Evolutionary conservation across 2,329 filamentous ascomycete species (phyloP), one percentile per base, ranked within the genome.

Genomic region (Trichophyton schoenleinii): DNA sequence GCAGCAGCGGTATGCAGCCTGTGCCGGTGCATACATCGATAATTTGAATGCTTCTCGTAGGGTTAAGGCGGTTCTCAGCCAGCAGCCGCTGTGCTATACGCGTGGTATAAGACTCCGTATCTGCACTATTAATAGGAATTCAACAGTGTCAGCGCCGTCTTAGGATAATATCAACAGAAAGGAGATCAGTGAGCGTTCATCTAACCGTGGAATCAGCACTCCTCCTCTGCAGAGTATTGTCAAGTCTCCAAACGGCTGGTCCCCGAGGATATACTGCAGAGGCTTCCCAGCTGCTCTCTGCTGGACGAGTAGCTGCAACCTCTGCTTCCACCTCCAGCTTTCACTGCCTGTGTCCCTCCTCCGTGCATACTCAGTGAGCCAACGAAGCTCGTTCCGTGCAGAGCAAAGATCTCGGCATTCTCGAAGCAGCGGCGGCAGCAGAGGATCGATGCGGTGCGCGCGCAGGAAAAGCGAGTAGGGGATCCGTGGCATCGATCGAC

Each of bases 11-110:
- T 64, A 97, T 95, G 74, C 92, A 96, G 3, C 94, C 94, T 3
- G 88, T 89, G 8, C 94, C 94, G 0, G 90, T 91, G 73, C 94
- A 97, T 34, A 96, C 78, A 72, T 99, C 94, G 7, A 96, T 73
- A 46, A 97, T 77, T 11, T 79, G 81, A 11, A 95, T 67, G 15
- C 68, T 64, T 61, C 11, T 9, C n/a, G 15, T 5, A 48, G 42
- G 6, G 38, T 38, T 36, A 60, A n/a, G 13, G 8, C 41, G 28
- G 18, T 64, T 42, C 58, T 65, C 60, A 46, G 66, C 62, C 36
- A 66, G 64, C 49, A 84, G 71, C 20, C 80, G 64, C 3, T 74
- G 69, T 41, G 80, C 81, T 9, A 88, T 75, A 66, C 84, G 75
- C 31, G 77, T 72, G 0, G 81, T 83, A 70, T 86, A 88, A 1